Percentiles rank a stretch among this genome's conserved stretches.
These are phyloP conservation scores for Polygonum maritimum DNA, from an alignment of 148 eudicot genomes.

Conservation along the genomic window DNA sequence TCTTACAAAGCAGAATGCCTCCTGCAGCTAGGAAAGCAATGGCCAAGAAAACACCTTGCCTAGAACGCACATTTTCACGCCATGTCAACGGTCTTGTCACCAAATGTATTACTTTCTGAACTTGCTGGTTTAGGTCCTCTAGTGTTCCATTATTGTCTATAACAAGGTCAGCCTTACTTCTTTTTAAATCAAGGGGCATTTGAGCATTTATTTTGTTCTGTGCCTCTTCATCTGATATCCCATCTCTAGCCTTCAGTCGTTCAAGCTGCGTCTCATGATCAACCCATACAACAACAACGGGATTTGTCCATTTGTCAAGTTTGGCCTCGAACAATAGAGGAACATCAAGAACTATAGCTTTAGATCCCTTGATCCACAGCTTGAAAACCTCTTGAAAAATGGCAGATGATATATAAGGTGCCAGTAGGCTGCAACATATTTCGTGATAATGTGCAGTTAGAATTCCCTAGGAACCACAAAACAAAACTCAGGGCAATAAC, in stretches of 20 bases:
- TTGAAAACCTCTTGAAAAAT: slow-evolving; percentile 61
- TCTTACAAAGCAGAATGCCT: slow-evolving; percentile 7
- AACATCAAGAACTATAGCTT: slow-evolving; percentile 68
- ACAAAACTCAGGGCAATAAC: not conserved
- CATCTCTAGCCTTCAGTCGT: slow-evolving; percentile 71
- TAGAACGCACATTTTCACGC: slow-evolving; percentile 69
- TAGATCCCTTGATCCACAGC: slow-evolving; percentile 76
- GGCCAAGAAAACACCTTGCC: slow-evolving; percentile 67
- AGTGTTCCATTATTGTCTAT: slow-evolving; percentile 78
- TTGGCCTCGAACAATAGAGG: slow-evolving; percentile 90
- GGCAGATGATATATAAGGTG: slow-evolving; percentile 72
- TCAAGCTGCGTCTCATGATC: slow-evolving; percentile 78
- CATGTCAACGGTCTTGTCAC: slow-evolving; percentile 75
- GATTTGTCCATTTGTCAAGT: slow-evolving; percentile 88
- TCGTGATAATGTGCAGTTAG: not conserved
- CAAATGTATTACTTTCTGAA: too few relatives aligned
- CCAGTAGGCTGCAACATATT: slow-evolving; percentile 50
- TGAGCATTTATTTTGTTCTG: slow-evolving; percentile 74
- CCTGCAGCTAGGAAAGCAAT: slow-evolving; percentile 32
- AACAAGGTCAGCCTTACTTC: slow-evolving; percentile 67
- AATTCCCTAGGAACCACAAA: not conserved
- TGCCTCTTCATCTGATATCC: slow-evolving; percentile 63
- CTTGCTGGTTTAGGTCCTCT: slow-evolving; percentile 53
- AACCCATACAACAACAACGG: slow-evolving; percentile 79
- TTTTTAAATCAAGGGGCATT: slow-evolving; percentile 73